Evolutionary conservation across 2,329 filamentous ascomycete species (phyloP), one percentile per base, ranked within the genome.

Genomic region (Dendrostoma leiphaemia): DNA sequence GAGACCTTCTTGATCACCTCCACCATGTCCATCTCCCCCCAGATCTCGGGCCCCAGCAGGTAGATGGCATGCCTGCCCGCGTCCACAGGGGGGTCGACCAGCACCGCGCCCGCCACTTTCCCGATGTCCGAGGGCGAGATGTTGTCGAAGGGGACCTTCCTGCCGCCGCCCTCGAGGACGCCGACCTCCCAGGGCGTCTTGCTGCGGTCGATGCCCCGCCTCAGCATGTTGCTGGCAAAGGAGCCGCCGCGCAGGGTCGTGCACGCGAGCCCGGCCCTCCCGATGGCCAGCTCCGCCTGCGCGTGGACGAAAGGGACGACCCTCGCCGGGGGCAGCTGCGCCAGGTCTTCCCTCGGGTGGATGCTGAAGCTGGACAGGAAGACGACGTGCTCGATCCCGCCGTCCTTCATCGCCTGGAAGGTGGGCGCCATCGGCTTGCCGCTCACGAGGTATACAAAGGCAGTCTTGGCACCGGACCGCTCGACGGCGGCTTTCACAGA

Each of bases 61-160:
- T 64, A 65, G 13, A 76, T 66, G 13, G 60, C 57, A n/a, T 65
- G 64, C 21, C 68, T 61, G 34, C 59, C 63, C 37, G 21, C 10
- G 26, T 64, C 59, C 4, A 50, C 55, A 9, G 63, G 61, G 1
- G 68, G 68, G n/a, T 67, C 60, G 2, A 64, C 70, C 3, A 79
- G 65, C 7, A 77, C 60, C 0, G 58, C 65, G 3, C 74, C 77
- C 32, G 60, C 61, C 3, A 76, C 75, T 19, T 63, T 59, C 10
- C 78, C 77, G 44, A 80, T 77, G 59, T 80, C 76, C 2, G 62
- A 61, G 0, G 73, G 71, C 0, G 69, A 60, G 48, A 80, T 71
- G 17, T 59, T 67, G 58, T 80, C 77, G 2, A 73, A 31, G 32
- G 63, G 65, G n/a, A 74, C 67, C 12, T 71, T 61, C n/a, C n/a